phyloP scores from a whole-genome alignment of 2,329 filamentous ascomycete species.

The Aureobasidium sp. region DNA sequence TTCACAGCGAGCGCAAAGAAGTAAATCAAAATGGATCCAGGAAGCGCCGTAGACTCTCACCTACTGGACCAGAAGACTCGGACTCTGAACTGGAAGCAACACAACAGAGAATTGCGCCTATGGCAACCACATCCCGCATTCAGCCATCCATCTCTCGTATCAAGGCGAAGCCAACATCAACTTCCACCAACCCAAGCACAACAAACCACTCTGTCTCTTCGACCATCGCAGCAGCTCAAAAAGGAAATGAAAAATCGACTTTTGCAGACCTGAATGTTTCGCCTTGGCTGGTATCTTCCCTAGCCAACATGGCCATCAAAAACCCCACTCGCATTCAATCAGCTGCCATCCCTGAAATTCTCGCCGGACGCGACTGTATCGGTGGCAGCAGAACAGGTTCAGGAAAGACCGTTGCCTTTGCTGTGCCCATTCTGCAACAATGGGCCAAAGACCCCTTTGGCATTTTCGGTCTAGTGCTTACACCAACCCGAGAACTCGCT shows the following conservation, averaged over 20 bases:
- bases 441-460: slow-evolving; percentile 90
- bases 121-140: slow-evolving; percentile 3
- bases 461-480: slow-evolving; percentile 84
- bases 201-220: slow-evolving; percentile 7
- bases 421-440: slow-evolving; percentile 85
- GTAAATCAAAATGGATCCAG: slow-evolving; percentile 19
- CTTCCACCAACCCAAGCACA: background rate
- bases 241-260: slow-evolving; percentile 23
- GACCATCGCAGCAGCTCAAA: slow-evolving; percentile 25
- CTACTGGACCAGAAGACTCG: slow-evolving; percentile 14
- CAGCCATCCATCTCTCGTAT: slow-evolving; percentile 21
- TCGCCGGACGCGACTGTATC: slow-evolving; percentile 88
- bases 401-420: slow-evolving; percentile 94
- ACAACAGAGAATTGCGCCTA: background rate
- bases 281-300: slow-evolving; percentile 74
- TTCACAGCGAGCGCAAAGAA: background rate
- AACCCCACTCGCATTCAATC: slow-evolving; percentile 89
- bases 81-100: background rate
- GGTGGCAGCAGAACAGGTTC: slow-evolving; percentile 92
- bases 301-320: slow-evolving; percentile 72
- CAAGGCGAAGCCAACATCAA: slow-evolving; percentile 19
- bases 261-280: slow-evolving; percentile 28
- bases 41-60: slow-evolving; percentile 22
- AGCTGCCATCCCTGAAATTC: slow-evolving; percentile 84
- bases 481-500: slow-evolving; percentile 84